Evolutionary conservation across 2,329 filamentous ascomycete genomes (phyloP), one percentile per base, ranked within the genome.

Genomic region (Paramyrothecium sp.): DNA sequence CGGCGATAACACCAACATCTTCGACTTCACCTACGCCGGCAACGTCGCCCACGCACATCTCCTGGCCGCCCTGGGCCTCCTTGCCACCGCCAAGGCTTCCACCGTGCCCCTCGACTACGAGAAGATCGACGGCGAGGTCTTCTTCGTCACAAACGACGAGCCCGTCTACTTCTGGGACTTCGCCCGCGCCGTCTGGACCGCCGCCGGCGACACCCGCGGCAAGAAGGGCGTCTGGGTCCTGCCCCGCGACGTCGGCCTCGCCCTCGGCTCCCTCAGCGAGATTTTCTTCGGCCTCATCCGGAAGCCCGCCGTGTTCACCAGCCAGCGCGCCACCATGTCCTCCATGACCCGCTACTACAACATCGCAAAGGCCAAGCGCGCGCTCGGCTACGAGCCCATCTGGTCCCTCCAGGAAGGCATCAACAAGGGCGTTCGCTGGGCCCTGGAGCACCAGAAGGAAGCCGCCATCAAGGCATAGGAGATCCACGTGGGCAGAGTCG

Each of bases 101-200:
- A 87, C 84, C 20, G 79, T 81, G 0, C 87, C 87, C n/a, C 81
- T 91, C 41, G 86, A 90, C 73, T 77, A 86, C 74, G 89, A 92
- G 76, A 82, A 82, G 58, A 86, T 93, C 53, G 90, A 93, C 70
- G 95, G 94, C 58, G 88, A 97, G 72, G 88, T 88, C 53, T 94
- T 98, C 78, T 87, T 97, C 76, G 85, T 98, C 68, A 95, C 92
- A 57, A 98, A 98, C 73, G 91, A 92, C 74, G 81, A 86, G 64
- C 94, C 94, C 5, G 81, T 96, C 20, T 94, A 94, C 72, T 96
- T 97, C 74, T 96, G 95, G 87, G 92, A 96, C 73, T 90, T 96
- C 70, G 86, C 90, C 58, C 83, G 91, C 46, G 86, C 87, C 44
- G 82, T 97, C 51, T 98, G 91, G 91, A 77, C 76, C 61, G 81